Conservation (phyloP, 2,329 filamentous ascomycete genomes). For the Fusarium liriodendri region DNA sequence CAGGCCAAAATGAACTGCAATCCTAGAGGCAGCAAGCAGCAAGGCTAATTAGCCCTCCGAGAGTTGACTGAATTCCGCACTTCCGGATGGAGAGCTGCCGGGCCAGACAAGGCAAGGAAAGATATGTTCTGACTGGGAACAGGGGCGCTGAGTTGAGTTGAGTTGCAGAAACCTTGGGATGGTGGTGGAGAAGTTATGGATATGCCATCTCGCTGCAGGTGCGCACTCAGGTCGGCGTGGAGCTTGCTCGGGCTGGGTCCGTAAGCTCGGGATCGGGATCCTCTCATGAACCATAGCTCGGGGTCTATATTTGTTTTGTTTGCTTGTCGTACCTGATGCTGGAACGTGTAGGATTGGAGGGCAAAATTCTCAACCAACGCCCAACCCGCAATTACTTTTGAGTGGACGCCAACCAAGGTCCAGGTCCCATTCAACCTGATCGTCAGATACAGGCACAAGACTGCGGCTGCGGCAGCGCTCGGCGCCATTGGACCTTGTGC, state of each 20-base stretch:
- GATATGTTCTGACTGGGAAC: neutral
- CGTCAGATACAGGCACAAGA: neutral
- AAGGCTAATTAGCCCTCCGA: neutral
- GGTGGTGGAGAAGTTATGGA: neutral
- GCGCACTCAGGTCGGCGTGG: neutral
- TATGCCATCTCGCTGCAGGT: neutral
- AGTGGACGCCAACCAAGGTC: neutral
- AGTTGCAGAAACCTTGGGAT: neutral
- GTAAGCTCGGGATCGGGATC: neutral
- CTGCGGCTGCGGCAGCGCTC: neutral
- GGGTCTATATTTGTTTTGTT: neutral
- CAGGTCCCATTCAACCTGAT: neutral
- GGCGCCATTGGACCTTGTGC: slow-evolving; percentile 1
- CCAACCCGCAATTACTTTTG: neutral
- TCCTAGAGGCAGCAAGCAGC: neutral
- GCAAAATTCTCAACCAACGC: neutral
- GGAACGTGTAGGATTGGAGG: neutral
- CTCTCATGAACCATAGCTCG: neutral
- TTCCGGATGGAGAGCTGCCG: neutral
- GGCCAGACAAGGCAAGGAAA: neutral
- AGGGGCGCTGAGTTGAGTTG: neutral
- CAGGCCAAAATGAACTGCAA: neutral
- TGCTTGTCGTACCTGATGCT: neutral
- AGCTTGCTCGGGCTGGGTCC: neutral
- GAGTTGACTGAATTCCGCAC: neutral